Conservation (phyloP, 1,284 basidiomycete genomes). For the Sporisorium exsertum region DNA sequence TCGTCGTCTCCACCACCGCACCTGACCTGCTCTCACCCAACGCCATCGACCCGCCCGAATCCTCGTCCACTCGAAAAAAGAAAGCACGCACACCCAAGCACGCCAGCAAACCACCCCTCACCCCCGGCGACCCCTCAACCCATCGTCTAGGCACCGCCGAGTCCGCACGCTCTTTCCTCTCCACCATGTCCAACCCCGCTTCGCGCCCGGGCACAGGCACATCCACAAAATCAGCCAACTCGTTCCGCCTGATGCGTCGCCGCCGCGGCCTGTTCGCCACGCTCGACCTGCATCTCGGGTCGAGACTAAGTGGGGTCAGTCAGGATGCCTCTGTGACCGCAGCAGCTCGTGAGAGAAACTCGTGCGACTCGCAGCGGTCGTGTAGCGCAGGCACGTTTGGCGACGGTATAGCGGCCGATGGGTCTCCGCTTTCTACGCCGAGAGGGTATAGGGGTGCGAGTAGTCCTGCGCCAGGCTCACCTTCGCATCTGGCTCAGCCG, state of each 20-base stretch:
- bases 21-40: not conserved
- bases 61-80: not conserved
- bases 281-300: slow-evolving; percentile 16
- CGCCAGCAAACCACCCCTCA: not conserved
- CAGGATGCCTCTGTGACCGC: slow-evolving; percentile 6
- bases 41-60: not conserved
- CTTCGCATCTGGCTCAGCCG: not conserved
- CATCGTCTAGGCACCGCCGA: slow-evolving; percentile 22
- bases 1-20: not conserved
- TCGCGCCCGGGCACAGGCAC: slow-evolving; percentile 17
- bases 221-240: slow-evolving; percentile 18
- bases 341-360: not conserved
- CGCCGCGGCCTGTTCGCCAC: slow-evolving; percentile 11
- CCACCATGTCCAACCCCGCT: not conserved
- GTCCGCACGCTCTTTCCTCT: slow-evolving; percentile 10
- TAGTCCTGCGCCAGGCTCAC: not conserved
- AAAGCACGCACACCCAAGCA: not conserved
- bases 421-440: slow-evolving; percentile 2
- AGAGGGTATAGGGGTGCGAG: not conserved
- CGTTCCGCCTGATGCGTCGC: slow-evolving; percentile 9
- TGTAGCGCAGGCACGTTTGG: slow-evolving; percentile 37
- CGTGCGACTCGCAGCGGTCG: slow-evolving; percentile 18
- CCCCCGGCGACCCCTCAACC: not conserved
- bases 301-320: slow-evolving; percentile 11
- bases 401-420: slow-evolving; percentile 1